A percentile compares a stretch with the other conserved stretches of the same genome.
These are phyloP conservation scores for Inonotus hispidus DNA, from an alignment of 1,284 basidiomycete species.

Conservation along the genomic window DNA sequence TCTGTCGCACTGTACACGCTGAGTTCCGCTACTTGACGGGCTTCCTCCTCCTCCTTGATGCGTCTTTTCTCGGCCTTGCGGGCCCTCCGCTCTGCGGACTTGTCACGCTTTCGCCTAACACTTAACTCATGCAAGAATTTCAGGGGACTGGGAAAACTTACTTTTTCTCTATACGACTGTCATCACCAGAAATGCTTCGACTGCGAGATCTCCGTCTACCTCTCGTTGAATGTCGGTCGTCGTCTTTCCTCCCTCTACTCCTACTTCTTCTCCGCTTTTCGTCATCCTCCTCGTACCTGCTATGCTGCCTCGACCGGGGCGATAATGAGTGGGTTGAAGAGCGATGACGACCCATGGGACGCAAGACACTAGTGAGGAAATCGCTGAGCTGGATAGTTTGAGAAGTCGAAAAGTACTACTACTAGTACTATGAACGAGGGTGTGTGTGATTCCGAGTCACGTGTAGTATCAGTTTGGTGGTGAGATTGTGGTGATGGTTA, in stretches of 20 bases:
- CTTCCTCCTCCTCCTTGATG: conserved; percentile 80
- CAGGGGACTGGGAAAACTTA: conserved; percentile 29
- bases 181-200: conserved; percentile 28
- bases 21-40: conserved; percentile 81
- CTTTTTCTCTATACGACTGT: conserved; percentile 56
- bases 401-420: no score
- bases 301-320: conserved; percentile 32
- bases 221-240: conserved; percentile 7
- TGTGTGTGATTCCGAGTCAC: background rate
- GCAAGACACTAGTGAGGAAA: background rate
- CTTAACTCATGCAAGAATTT: conserved; percentile 11
- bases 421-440: no score
- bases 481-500: background rate
- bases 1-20: conserved; percentile 91
- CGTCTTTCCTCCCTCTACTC: conserved; percentile 36
- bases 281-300: conserved; percentile 32
- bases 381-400: no score
- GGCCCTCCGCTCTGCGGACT: conserved; percentile 68
- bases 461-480: background rate
- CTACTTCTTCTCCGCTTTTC: conserved; percentile 36
- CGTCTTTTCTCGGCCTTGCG: conserved; percentile 81
- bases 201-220: conserved; percentile 27
- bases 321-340: conserved; percentile 47
- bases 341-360: conserved; percentile 30
- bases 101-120: conserved; percentile 71